These are phyloP conservation scores for Sclerotinia subarctica DNA, from an alignment of 2,329 filamentous ascomycete species.

Conservation along the genomic window DNA sequence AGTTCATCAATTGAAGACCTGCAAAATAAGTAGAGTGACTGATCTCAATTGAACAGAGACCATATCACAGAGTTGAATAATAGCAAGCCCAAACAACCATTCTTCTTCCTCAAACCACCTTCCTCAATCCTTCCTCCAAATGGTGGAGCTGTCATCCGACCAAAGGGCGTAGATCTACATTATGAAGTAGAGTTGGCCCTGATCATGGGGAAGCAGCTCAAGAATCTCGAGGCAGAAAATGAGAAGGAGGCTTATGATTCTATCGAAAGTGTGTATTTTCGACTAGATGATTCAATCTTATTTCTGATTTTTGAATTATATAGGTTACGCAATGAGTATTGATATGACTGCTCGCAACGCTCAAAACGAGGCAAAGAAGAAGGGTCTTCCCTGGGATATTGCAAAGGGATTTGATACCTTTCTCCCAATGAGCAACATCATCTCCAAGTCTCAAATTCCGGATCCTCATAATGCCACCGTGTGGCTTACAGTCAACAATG, in stretches of 20 bases:
- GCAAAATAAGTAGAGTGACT: background rate
- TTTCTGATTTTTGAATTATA: constrained; percentile 23
- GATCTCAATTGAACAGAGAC: constrained; percentile 54
- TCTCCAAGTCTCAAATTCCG: constrained; percentile 74
- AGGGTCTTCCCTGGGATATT: constrained; percentile 93
- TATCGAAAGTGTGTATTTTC: constrained; percentile 62
- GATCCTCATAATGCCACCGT: constrained; percentile 88
- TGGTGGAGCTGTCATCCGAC: constrained; percentile 75
- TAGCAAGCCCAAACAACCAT: constrained; percentile 84
- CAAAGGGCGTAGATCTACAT: constrained; percentile 80
- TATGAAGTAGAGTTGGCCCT: constrained; percentile 94
- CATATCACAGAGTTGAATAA: constrained; percentile 92
- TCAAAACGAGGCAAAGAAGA: constrained; percentile 95
- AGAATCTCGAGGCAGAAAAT: constrained; percentile 73
- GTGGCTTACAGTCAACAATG: constrained; percentile 78
- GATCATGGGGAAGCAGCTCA: constrained; percentile 77
- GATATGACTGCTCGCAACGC: constrained; percentile 97
- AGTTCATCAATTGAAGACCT: constrained; percentile 12
- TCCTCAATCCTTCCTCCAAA: constrained; percentile 79
- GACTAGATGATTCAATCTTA: background rate
- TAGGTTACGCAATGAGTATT: constrained; percentile 85
- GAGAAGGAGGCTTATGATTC: constrained; percentile 73
- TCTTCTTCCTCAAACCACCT: constrained; percentile 97
- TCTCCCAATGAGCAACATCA: constrained; percentile 77
- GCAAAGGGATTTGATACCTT: constrained; percentile 99